Percentiles rank a stretch among this genome's conserved stretches.
phyloP scores from a whole-genome alignment of 148 eudicot species.

The Persicaria tinctoria region DNA sequence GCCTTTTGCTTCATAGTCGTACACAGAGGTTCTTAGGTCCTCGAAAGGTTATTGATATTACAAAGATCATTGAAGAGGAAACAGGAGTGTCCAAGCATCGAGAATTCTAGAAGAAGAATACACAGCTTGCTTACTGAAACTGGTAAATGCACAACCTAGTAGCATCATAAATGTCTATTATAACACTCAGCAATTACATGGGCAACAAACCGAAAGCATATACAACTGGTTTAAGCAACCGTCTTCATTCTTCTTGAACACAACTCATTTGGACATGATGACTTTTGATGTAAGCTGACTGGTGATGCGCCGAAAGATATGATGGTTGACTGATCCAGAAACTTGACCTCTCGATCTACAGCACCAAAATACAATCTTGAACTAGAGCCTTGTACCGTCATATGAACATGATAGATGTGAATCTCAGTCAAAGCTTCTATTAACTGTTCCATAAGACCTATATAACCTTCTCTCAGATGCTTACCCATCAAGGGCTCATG shows the following conservation, averaged over 20 bases:
- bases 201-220: slow-evolving; percentile 3
- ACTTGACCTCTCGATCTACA: background rate
- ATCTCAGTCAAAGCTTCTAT: background rate
- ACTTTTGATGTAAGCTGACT: background rate
- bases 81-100: background rate
- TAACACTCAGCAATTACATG: slow-evolving; percentile 3
- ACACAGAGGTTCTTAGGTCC: background rate
- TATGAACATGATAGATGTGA: background rate
- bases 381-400: background rate
- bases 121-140: slow-evolving; percentile 5
- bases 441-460: slow-evolving; percentile 3
- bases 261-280: background rate
- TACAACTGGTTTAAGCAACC: background rate
- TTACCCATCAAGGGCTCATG: slow-evolving; percentile 6
- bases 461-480: background rate
- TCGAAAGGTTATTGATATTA: background rate
- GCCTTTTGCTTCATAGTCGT: background rate
- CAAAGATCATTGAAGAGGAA: background rate
- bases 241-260: background rate
- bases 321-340: background rate
- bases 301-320: background rate
- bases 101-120: background rate
- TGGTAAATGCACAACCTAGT: slow-evolving; percentile 1
- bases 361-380: background rate
- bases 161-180: slow-evolving; percentile 1